These are phyloP conservation scores for Amanita polypyramis DNA, from an alignment of 768 basidiomycete genomes.

Conservation along the genomic window DNA sequence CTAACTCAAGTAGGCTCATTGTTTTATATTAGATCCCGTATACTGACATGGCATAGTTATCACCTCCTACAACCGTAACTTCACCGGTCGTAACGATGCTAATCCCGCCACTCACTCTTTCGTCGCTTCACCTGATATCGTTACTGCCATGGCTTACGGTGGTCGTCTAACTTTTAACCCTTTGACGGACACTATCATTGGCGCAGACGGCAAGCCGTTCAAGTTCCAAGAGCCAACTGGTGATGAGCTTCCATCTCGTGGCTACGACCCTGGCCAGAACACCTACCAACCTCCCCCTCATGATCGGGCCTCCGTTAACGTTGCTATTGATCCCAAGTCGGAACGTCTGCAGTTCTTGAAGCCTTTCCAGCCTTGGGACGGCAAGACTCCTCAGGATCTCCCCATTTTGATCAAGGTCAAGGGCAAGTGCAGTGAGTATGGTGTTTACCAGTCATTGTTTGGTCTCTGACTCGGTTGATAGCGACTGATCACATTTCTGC, in stretches of 20 bases:
- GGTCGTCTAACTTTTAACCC: conserved; percentile 97
- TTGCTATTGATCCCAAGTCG: conserved; percentile 75
- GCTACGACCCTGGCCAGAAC: conserved; percentile 94
- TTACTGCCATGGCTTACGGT: conserved; percentile 94
- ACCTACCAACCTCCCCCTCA: conserved; percentile 93
- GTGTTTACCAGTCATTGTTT: background rate
- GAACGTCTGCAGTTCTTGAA: conserved; percentile 86
- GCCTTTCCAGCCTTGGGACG: conserved; percentile 90
- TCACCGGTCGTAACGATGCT: conserved; percentile 98
- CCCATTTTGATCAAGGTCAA: conserved; percentile 96
- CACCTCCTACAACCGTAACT: conserved; percentile 99
- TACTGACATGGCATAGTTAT: conserved; percentile 50
- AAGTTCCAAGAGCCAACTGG: conserved; percentile 91
- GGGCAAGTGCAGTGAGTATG: conserved; percentile 92
- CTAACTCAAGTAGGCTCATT: conserved; percentile 76
- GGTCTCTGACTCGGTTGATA: conserved; percentile 14
- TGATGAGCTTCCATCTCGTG: conserved; percentile 86
- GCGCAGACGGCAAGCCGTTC: conserved; percentile 92
- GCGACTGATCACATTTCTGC: conserved; percentile 94
- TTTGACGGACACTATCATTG: conserved; percentile 77
- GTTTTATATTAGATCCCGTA: background rate
- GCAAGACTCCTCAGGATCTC: conserved; percentile 80
- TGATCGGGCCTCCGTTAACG: conserved; percentile 74
- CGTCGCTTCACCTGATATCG: conserved; percentile 88
- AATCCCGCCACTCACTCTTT: conserved; percentile 98